Conservation (phyloP, 2,329 filamentous ascomycete species). For the Ophiostoma sp. region DNA sequence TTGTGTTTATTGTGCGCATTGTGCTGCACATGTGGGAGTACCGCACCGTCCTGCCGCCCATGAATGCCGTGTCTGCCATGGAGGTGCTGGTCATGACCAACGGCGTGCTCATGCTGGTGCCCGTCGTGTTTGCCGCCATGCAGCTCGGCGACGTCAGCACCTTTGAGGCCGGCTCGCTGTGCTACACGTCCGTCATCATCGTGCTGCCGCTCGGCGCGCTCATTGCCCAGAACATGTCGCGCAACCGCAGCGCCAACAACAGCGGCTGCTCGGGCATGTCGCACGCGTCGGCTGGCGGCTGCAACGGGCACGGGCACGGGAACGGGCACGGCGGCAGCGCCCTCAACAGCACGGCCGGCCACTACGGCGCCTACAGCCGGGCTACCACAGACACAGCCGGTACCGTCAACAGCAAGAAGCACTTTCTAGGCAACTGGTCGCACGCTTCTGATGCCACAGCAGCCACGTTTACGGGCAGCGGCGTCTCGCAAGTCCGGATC, state of each 20-base stretch:
- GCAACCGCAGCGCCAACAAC: slow-evolving; percentile 6
- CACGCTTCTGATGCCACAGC: slow-evolving; percentile 22
- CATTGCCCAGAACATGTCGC: slow-evolving; percentile 43
- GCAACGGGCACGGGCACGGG: slow-evolving; percentile 10
- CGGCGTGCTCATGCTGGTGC: slow-evolving; percentile 51
- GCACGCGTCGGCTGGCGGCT: not conserved
- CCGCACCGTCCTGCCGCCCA: slow-evolving; percentile 43
- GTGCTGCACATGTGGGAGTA: slow-evolving; percentile 45
- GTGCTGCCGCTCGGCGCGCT: slow-evolving; percentile 50
- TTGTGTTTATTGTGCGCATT: slow-evolving; percentile 50
- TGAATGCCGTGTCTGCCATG: slow-evolving; percentile 44
- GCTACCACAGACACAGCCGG: slow-evolving; percentile 15
- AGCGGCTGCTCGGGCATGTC: slow-evolving; percentile 9
- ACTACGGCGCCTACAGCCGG: slow-evolving; percentile 18
- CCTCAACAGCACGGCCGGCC: not conserved
- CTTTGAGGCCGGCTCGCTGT: slow-evolving; percentile 49
- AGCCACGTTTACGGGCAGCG: slow-evolving; percentile 14
- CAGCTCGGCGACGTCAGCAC: slow-evolving; percentile 40
- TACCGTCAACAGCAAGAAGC: slow-evolving; percentile 10
- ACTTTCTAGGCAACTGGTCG: slow-evolving; percentile 19
- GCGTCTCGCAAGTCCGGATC: slow-evolving; percentile 21
- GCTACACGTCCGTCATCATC: slow-evolving; percentile 46
- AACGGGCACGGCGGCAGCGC: not conserved
- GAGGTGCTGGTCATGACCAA: slow-evolving; percentile 54
- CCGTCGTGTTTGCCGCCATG: slow-evolving; percentile 49